Percentiles rank a stretch among this genome's conserved stretches.
These are phyloP conservation scores for Cryptococcus sp. DNA, from an alignment of 1,284 basidiomycete species.

Conservation along the genomic window DNA sequence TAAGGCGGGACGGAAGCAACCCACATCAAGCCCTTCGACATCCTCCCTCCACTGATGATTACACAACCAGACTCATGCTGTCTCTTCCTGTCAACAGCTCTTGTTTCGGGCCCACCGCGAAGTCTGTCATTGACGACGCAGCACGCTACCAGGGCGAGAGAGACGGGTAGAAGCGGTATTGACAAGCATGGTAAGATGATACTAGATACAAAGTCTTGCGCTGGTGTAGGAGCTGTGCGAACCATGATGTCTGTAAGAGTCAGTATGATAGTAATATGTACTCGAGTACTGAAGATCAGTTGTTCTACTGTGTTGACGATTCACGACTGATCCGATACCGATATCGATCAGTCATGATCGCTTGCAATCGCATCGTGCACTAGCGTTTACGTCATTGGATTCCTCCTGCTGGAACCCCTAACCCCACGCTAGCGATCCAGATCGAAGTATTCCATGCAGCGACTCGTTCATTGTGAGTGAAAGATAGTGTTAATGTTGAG, in stretches of 20 bases:
- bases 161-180: slow-evolving; percentile 32
- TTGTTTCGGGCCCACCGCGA: not conserved
- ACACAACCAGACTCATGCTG: slow-evolving; percentile 25
- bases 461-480: no score
- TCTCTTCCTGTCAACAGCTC: not conserved
- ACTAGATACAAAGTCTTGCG: slow-evolving; percentile 39
- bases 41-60: slow-evolving; percentile 54
- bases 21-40: slow-evolving; percentile 53
- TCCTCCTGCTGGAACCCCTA: no score
- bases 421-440: no score
- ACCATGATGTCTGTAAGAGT: slow-evolving; percentile 17
- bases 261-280: no score
- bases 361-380: no score
- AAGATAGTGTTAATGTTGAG: no score
- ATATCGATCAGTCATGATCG: no score
- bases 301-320: no score
- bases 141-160: slow-evolving; percentile 25
- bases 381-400: no score
- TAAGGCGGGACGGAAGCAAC: slow-evolving; percentile 1
- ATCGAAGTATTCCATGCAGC: no score
- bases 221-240: slow-evolving; percentile 25
- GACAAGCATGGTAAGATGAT: slow-evolving; percentile 31
- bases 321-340: no score
- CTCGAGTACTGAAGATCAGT: no score
- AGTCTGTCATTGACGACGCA: slow-evolving; percentile 21